A percentile compares a stretch with the other conserved stretches of the same genome.
phyloP scores from a whole-genome alignment of 2,329 filamentous ascomycete genomes.

The Colletotrichum horii region DNA sequence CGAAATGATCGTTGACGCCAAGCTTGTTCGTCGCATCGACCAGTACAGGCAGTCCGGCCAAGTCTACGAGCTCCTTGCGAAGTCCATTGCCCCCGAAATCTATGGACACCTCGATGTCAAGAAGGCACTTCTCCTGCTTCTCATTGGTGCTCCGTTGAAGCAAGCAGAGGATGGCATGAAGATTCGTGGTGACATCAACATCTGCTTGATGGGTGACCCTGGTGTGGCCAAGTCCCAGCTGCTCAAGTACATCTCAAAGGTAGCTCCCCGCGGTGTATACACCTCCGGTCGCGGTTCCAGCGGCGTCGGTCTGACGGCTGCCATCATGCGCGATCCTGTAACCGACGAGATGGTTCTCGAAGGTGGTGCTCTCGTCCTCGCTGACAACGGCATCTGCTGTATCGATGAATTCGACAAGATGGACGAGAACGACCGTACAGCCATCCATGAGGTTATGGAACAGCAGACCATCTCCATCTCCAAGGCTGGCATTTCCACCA shows the following conservation, averaged over 20 bases:
- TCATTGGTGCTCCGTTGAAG: conserved; percentile 96
- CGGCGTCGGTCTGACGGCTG: conserved; percentile 81
- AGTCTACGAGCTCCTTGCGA: conserved; percentile 93
- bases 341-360: conserved; percentile 87
- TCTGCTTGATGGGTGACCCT: conserved; percentile 98
- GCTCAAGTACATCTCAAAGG: conserved; percentile 97
- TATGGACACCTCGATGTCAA: conserved; percentile 97
- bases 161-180: conserved; percentile 98
- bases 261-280: conserved; percentile 90
- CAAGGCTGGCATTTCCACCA: conserved; percentile 74
- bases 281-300: conserved; percentile 82
- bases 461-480: conserved; percentile 87
- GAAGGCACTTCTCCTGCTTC: conserved; percentile 91
- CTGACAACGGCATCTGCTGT: conserved; percentile 84
- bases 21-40: conserved; percentile 82
- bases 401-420: conserved; percentile 92
- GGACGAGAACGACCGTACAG: conserved; percentile 82
- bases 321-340: conserved; percentile 83
- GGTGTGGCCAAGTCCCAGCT: conserved; percentile 99
- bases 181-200: conserved; percentile 98
- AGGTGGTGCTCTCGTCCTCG: conserved; percentile 78
- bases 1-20: conserved; percentile 83
- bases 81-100: conserved; percentile 97
- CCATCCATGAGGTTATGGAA: conserved; percentile 89
- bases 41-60: conserved; percentile 85